Percentiles rank a stretch among this genome's conserved stretches.
Evolutionary conservation across 2,329 filamentous ascomycete species (phyloP).

Genomic region (Microcyclospora tardicrescens): DNA sequence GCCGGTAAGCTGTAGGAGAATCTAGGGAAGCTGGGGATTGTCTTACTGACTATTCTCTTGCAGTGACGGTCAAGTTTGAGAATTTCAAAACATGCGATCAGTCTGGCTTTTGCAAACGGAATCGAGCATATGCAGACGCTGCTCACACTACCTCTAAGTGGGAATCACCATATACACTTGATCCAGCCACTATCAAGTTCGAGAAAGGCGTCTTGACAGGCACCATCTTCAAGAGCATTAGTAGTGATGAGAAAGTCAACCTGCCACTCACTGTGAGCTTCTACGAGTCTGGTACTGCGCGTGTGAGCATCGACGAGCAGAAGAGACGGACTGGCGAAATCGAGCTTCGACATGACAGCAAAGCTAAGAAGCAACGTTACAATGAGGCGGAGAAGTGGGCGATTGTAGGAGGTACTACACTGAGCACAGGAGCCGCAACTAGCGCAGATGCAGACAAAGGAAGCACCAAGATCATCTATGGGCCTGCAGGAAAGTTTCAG

Average conservation of each 20-base stretch:
- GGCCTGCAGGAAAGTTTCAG: constrained; percentile 61
- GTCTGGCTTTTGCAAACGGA: constrained; percentile 93
- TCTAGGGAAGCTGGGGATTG: neutral
- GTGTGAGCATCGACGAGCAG: constrained; percentile 84
- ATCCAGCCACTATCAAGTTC: constrained; percentile 58
- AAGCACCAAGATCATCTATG: constrained; percentile 64
- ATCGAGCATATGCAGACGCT: constrained; percentile 75
- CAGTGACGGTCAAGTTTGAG: constrained; percentile 81
- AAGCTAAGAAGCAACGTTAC: constrained; percentile 79
- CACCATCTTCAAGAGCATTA: constrained; percentile 66
- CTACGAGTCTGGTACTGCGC: constrained; percentile 74
- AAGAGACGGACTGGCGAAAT: constrained; percentile 80
- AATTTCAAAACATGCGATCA: constrained; percentile 96
- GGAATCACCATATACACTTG: constrained; percentile 68
- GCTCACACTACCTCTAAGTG: constrained; percentile 55
- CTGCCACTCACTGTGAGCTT: constrained; percentile 80
- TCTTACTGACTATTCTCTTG: neutral
- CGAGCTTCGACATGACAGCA: constrained; percentile 71
- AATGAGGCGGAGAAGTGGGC: constrained; percentile 82
- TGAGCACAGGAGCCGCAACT: constrained; percentile 59
- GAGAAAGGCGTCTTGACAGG: constrained; percentile 69
- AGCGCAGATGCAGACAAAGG: constrained; percentile 52
- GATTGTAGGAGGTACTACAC: constrained; percentile 65
- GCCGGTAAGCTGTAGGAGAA: constrained; percentile 40
- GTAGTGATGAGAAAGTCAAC: constrained; percentile 54